Conservation (phyloP, 495 filamentous ascomycete genomes). For the Penicillium malachiteum region DNA sequence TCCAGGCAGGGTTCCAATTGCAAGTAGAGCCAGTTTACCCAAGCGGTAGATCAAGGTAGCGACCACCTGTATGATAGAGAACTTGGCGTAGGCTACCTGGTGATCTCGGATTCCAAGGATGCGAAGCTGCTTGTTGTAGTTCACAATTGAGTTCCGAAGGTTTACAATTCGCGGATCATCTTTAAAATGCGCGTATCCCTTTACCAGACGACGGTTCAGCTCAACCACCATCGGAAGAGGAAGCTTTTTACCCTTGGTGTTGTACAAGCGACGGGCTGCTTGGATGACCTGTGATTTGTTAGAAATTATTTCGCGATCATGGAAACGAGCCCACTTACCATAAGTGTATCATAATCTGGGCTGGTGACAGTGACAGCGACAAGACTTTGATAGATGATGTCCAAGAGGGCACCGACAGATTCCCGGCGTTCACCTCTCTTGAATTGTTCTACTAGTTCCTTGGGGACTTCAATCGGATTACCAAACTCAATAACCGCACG, state of each 20-base stretch:
- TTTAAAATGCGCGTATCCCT: constrained; percentile 91
- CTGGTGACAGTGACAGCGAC: constrained; percentile 88
- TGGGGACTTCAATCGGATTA: constrained; percentile 76
- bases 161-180: constrained; percentile 81
- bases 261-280: constrained; percentile 91
- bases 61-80: constrained; percentile 72
- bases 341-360: constrained; percentile 95
- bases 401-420: constrained; percentile 76
- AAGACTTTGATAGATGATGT: constrained; percentile 81
- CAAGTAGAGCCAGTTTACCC: constrained; percentile 69
- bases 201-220: constrained; percentile 87
- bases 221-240: constrained; percentile 94
- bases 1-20: constrained; percentile 82
- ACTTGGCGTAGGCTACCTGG: constrained; percentile 89
- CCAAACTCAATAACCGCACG: constrained; percentile 97
- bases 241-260: constrained; percentile 88
- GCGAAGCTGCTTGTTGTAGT: constrained; percentile 86
- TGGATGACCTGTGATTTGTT: constrained; percentile 67
- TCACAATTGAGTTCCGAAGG: constrained; percentile 73
- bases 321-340: constrained; percentile 55
- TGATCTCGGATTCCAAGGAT: constrained; percentile 88
- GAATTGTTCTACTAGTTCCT: constrained; percentile 81
- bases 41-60: constrained; percentile 78
- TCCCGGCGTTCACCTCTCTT: constrained; percentile 77
- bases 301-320: constrained; percentile 16